phyloP scores from a whole-genome alignment of 1,284 basidiomycete genomes.

The Porodaedalea pini region DNA sequence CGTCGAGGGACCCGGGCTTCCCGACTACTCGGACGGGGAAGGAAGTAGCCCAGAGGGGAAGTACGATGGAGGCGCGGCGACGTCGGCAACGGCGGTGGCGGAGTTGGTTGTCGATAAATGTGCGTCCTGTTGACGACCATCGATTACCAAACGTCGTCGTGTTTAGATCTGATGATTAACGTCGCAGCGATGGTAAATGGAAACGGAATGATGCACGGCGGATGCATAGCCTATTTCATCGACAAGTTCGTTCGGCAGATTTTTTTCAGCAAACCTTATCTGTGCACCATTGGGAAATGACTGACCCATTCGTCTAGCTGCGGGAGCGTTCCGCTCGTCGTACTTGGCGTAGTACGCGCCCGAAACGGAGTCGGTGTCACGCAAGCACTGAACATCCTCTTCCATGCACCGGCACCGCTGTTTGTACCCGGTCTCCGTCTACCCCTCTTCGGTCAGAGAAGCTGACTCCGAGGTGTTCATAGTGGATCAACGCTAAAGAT shows the following conservation, averaged over 20 bases:
- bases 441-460: not conserved
- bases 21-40: not conserved
- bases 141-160: too few relatives aligned
- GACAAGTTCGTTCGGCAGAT: conserved; percentile 50
- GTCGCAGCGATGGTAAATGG: conserved; percentile 65
- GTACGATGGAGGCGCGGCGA: conserved; percentile 23
- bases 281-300: conserved; percentile 1
- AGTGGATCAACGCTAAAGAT: conserved; percentile 58
- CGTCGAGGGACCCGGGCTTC: conserved; percentile 24
- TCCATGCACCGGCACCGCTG: conserved; percentile 62
- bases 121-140: conserved; percentile 28
- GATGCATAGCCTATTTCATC: conserved; percentile 64
- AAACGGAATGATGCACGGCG: conserved; percentile 68
- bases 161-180: conserved; percentile 7
- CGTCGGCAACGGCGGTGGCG: conserved; percentile 55
- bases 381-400: conserved; percentile 61
- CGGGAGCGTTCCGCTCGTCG: conserved; percentile 61
- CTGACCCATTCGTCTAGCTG: conserved; percentile 39
- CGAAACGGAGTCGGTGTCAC: conserved; percentile 72
- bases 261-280: not conserved
- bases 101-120: conserved; percentile 60
- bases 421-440: conserved; percentile 32
- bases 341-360: conserved; percentile 53
- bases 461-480: not conserved
- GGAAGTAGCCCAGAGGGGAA: not conserved